phyloP scores from a whole-genome alignment of 2,329 filamentous ascomycete species.

The Ustilaginoidea virens region DNA sequence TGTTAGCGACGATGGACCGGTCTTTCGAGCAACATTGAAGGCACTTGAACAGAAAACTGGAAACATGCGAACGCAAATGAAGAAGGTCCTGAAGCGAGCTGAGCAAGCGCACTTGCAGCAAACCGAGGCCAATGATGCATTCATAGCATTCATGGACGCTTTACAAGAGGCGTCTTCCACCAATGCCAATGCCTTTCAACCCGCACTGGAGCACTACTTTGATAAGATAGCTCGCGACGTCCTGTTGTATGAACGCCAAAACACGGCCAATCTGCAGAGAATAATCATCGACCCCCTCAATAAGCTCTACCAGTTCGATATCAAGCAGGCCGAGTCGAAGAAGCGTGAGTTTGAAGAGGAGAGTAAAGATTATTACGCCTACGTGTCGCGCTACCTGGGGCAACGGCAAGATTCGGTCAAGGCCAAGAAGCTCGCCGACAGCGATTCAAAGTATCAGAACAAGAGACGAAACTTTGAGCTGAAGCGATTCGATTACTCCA shows the following conservation, averaged over 20 bases:
- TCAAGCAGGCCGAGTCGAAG: slow-evolving; percentile 94
- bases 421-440: slow-evolving; percentile 90
- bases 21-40: slow-evolving; percentile 95
- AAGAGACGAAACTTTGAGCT: slow-evolving; percentile 93
- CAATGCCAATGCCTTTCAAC: slow-evolving; percentile 93
- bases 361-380: slow-evolving; percentile 95
- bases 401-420: slow-evolving; percentile 92
- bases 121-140: slow-evolving; percentile 69
- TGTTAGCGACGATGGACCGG: slow-evolving; percentile 76
- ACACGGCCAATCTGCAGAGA: slow-evolving; percentile 70
- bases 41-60: slow-evolving; percentile 91
- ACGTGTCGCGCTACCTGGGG: slow-evolving; percentile 88
- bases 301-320: slow-evolving; percentile 86
- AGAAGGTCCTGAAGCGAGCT: slow-evolving; percentile 88
- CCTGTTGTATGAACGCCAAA: slow-evolving; percentile 69
- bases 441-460: slow-evolving; percentile 88
- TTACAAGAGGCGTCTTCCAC: slow-evolving; percentile 76
- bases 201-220: slow-evolving; percentile 93
- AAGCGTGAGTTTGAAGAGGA: slow-evolving; percentile 98
- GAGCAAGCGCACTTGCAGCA: slow-evolving; percentile 75
- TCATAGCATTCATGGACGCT: slow-evolving; percentile 69
- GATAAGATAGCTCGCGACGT: slow-evolving; percentile 93
- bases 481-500: slow-evolving; percentile 96
- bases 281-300: slow-evolving; percentile 89
- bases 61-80: slow-evolving; percentile 87